A percentile compares a stretch with the other conserved stretches of the same genome.
Evolutionary conservation across 169 alveolate species (phyloP).

Genomic region (Miamiensis avidus): DNA sequence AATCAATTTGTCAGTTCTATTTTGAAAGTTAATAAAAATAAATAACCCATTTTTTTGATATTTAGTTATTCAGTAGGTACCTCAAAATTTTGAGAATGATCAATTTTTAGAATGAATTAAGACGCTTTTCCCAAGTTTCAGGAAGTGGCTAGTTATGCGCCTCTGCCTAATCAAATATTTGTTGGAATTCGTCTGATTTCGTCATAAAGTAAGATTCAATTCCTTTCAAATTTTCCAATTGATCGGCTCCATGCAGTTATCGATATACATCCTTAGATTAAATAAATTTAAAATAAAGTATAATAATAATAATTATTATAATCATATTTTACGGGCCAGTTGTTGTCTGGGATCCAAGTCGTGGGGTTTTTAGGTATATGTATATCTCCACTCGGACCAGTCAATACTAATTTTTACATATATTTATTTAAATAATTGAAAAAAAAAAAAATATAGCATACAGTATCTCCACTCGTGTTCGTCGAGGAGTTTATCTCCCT

Average conservation of each 20-base stretch:
- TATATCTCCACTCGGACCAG: conserved; percentile 93
- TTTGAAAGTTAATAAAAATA: background rate
- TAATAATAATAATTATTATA: conserved; percentile 62
- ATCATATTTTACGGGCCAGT: conserved; percentile 81
- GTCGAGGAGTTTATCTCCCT: conserved; percentile 83
- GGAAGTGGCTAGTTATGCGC: conserved; percentile 92
- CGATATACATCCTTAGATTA: conserved; percentile 53
- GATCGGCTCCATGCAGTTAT: conserved; percentile 83
- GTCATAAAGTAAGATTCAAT: conserved; percentile 77
- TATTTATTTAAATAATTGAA: too few species aligned
- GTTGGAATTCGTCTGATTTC: conserved; percentile 75
- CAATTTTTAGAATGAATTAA: conserved; percentile 83
- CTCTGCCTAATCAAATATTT: conserved; percentile 84
- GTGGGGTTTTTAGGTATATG: conserved; percentile 85
- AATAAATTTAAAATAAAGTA: conserved; percentile 8
- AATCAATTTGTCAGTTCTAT: conserved; percentile 88
- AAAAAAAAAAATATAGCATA: too few species aligned
- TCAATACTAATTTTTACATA: conserved; percentile 52
- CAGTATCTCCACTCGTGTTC: conserved; percentile 90
- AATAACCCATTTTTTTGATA: too few species aligned
- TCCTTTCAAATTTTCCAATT: conserved; percentile 84
- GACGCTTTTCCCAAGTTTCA: conserved; percentile 86
- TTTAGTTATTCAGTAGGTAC: background rate
- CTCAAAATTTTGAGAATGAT: conserved; percentile 79
- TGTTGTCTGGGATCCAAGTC: conserved; percentile 83